Percentiles rank a stretch among this genome's conserved stretches.
Conservation (phyloP, 2,329 filamentous ascomycete genomes). For the Alternaria atra region DNA sequence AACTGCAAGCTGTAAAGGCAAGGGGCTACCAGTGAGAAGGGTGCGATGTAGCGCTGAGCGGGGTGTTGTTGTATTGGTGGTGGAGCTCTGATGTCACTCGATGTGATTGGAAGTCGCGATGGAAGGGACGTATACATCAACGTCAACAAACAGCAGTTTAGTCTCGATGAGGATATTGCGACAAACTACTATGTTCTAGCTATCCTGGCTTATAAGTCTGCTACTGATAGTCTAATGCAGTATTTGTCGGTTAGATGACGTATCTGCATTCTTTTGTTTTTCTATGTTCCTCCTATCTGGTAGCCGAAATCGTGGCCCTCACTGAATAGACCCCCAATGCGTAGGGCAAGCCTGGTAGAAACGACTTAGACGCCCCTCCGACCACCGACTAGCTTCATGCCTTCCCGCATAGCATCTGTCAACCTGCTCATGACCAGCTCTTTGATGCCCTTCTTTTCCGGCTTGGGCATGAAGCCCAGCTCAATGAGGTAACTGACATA, state of each 20-base stretch:
- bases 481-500: constrained; percentile 71
- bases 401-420: constrained; percentile 46
- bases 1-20: background rate
- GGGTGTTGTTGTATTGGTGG: background rate
- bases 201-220: background rate
- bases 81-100: constrained; percentile 4
- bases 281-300: background rate
- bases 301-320: background rate
- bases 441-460: constrained; percentile 39
- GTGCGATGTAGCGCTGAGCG: background rate
- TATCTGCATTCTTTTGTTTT: background rate
- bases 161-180: background rate
- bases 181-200: background rate
- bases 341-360: background rate
- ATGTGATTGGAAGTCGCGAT: background rate
- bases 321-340: background rate
- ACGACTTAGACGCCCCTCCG: constrained; percentile 36
- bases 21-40: background rate
- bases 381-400: constrained; percentile 46
- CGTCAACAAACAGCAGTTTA: background rate
- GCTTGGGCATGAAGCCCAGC: constrained; percentile 67
- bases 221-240: background rate
- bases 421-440: constrained; percentile 38
- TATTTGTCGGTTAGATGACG: background rate
- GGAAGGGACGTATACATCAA: background rate